Base-by-base conservation (phyloP, 768 basidiomycete species). In the Pseudohyphozyma bogoriensis region DNA sequence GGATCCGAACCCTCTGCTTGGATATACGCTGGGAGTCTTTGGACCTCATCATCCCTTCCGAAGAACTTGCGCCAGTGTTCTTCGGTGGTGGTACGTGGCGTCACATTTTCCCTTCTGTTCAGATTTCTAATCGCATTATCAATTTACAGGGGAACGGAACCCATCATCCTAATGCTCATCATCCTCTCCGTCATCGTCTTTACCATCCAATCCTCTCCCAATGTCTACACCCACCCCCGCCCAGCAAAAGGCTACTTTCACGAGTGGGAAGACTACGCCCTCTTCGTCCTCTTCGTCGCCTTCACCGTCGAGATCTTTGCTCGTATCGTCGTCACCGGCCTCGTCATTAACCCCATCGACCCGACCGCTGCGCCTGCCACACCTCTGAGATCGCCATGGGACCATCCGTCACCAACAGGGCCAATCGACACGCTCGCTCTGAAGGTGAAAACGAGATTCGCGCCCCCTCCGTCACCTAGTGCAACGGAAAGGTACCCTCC, bases 261-360 rank as follows among this genome's bases (percentile, higher is more conserved):
- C 60, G 65, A 74, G 16, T 96, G 92, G 92, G 89, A 91, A 69
- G 92, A 96, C 73, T 85, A 81, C 69, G 83, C 78, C 24, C 76
- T 96, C n/a, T 88, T 96, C 72, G 80, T 70, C 24, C 75, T 96
- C 56, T 96, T 96, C 74, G 74, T 84, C 60, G 69, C 87, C 67
- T 96, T 89, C 79, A 90, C 89, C 8, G 63, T 92, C 52, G 93
- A 97, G 76, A 83, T 85, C 47, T 78, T 86, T 66, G 88, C 88
- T 45, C 85, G 92, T 29, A 91, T 92, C 70, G 82, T 88, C 69
- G 85, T 90, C 33, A 87, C 86, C 29, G 93, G 93, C 28, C 81
- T 97, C 63, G 72, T 96, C 22, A 79, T 95, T 51, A 90, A 73
- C 80, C 55, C 78, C 78, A 53, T 54, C 2, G 40, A 29, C 2